These are phyloP conservation scores for Colletotrichum echinochloae DNA, from an alignment of 2,329 filamentous ascomycete genomes.

Conservation along the genomic window DNA sequence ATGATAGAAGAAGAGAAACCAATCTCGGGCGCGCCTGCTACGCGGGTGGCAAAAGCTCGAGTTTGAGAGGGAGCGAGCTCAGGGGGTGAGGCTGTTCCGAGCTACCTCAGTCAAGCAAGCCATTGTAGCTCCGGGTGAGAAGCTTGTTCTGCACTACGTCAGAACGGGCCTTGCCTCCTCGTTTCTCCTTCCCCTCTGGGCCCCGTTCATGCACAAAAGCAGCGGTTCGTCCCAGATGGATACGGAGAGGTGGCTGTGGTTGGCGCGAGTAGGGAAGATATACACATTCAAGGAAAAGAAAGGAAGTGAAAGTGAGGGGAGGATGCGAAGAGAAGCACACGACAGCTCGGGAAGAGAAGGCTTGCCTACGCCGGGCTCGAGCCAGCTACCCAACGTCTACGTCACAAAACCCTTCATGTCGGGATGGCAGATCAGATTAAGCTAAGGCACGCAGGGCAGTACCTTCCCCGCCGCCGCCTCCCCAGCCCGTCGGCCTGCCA, in stretches of 20 bases:
- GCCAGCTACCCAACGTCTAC: constrained; percentile 13
- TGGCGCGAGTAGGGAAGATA: neutral
- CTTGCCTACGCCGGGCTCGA: neutral
- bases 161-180: constrained; percentile 9
- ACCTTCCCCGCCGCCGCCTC: neutral
- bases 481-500: neutral
- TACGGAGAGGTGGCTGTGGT: neutral
- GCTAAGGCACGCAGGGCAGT: neutral
- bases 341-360: neutral
- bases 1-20: neutral
- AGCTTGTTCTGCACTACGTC: constrained; percentile 34
- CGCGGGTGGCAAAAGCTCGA: neutral
- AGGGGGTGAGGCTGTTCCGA: neutral
- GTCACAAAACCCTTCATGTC: constrained; percentile 8
- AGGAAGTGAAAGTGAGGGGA: neutral
- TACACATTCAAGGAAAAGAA: neutral
- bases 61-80: neutral
- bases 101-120: constrained; percentile 15
- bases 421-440: neutral
- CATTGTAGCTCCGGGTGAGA: neutral
- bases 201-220: constrained; percentile 1
- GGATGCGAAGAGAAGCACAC: neutral
- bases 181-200: constrained; percentile 1
- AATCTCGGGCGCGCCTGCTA: neutral
- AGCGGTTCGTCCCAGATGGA: neutral